Base-by-base conservation (phyloP, 345 rosid species). In the Brassica incana region DNA sequence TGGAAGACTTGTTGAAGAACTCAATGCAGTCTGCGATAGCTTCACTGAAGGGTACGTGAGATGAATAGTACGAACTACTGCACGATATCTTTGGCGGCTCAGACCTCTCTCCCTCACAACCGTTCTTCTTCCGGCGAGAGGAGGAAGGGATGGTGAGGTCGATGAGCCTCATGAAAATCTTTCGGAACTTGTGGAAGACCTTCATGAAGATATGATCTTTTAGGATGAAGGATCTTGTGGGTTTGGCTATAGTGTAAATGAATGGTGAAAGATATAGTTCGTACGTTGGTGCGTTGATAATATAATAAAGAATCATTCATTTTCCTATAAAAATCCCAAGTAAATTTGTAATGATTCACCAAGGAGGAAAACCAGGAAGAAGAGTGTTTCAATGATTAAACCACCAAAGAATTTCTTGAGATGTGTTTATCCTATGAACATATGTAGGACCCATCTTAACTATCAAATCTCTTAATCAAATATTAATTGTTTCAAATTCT, bases 21-120 rank as follows among this genome's bases (percentile, higher is more conserved):
- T 90, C 98, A 18, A 94, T 94, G 81, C 98, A 92, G 77, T 92
- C 98, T 0, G 97, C 90, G 11, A 92, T 88, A 43, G 98, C 97
- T 79, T 92, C 97, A 3, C 81, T 83, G 72, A 90, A 90, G 50
- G 90, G 97, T 3, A 92, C 78, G 5, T 90, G 94, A 14, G 98
- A 89, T 0, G 98, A 94, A 88, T 92, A 92, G 69, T 88, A 88
- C 0, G 81, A 77, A 30, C 94, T 90, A 87, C 95, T 90, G 82
- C 93, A 92, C 5, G 97, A 94, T 18, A 89, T 87, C 89, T 92
- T 92, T 0, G 97, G 97, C 0, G 94, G 96, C 62, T 92, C 96
- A 63, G 83, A 87, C 82, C 81, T 85, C 43, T 84, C 89, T 50
- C 65, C 69, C 1, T 72, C 74, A 11, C 35, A n/a, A 12, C 65